Conservation (phyloP, 371 early-diverging fungal species). For the Chytridium lagenaria region DNA sequence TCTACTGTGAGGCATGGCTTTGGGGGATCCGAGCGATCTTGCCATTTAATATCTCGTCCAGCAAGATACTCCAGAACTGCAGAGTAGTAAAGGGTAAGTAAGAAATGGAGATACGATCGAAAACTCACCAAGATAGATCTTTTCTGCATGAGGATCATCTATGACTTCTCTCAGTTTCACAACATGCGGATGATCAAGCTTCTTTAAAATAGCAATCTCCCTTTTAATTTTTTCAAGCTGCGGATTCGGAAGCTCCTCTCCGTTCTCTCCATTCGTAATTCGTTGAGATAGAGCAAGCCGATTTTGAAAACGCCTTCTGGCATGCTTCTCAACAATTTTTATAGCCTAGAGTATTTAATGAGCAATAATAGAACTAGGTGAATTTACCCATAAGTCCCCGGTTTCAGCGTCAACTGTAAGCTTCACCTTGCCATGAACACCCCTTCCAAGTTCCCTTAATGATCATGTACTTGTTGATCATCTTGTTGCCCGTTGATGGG, state of each 20-base stretch:
- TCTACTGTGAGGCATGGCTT: slow-evolving; percentile 68
- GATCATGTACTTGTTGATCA: slow-evolving; percentile 93
- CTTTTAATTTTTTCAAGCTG: slow-evolving; percentile 89
- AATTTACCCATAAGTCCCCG: slow-evolving; percentile 74
- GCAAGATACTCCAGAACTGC: slow-evolving; percentile 88
- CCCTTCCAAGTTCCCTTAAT: slow-evolving; percentile 90
- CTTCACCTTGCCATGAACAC: slow-evolving; percentile 96
- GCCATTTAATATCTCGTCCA: slow-evolving; percentile 92
- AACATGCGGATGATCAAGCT: slow-evolving; percentile 91
- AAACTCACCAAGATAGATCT: slow-evolving; percentile 82
- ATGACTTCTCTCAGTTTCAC: slow-evolving; percentile 91
- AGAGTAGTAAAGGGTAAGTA: too few relatives aligned
- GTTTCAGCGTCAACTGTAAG: slow-evolving; percentile 80
- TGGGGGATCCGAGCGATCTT: slow-evolving; percentile 58
- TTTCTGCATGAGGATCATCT: slow-evolving; percentile 87
- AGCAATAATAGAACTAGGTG: slow-evolving; percentile 1
- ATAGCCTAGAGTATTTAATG: slow-evolving; percentile 66
- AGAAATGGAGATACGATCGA: neutral
- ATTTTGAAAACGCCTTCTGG: slow-evolving; percentile 65
- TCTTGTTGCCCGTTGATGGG: slow-evolving; percentile 84
- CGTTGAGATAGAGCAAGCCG: slow-evolving; percentile 41
- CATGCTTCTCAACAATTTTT: slow-evolving; percentile 83
- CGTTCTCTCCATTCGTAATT: slow-evolving; percentile 9
- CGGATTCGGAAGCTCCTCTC: slow-evolving; percentile 49
- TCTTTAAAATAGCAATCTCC: slow-evolving; percentile 95